Percentiles rank a stretch among this genome's conserved stretches.
Evolutionary conservation across 2,329 filamentous ascomycete genomes (phyloP).

Genomic region (Monosporascus cannonballus): DNA sequence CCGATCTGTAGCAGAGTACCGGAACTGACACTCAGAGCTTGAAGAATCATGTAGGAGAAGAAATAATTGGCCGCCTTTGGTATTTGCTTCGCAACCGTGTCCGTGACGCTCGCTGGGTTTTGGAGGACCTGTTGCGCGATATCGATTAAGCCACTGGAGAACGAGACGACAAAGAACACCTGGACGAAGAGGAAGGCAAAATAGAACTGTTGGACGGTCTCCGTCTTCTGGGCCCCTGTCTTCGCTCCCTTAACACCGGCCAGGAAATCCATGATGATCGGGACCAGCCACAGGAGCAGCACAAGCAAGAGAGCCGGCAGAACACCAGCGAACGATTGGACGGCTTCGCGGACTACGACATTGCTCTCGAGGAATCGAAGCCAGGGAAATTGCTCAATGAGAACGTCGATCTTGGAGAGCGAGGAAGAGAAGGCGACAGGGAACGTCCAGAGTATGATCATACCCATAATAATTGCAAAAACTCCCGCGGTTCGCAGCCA

Average conservation of each 20-base stretch:
- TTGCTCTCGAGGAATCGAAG: slow-evolving; percentile 62
- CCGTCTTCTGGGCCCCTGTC: slow-evolving; percentile 70
- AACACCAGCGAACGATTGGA: slow-evolving; percentile 70
- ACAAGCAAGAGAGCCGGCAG: slow-evolving; percentile 72
- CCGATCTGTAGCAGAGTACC: slow-evolving; percentile 80
- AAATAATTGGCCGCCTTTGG: slow-evolving; percentile 93
- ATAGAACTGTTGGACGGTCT: slow-evolving; percentile 88
- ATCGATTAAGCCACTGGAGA: slow-evolving; percentile 64
- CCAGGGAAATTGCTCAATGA: slow-evolving; percentile 63
- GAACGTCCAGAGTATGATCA: slow-evolving; percentile 85
- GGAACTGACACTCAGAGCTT: slow-evolving; percentile 85
- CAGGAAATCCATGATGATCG: slow-evolving; percentile 69
- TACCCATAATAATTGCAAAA: slow-evolving; percentile 58
- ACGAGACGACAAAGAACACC: slow-evolving; percentile 86
- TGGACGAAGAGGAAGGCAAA: slow-evolving; percentile 94
- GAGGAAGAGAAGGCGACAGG: slow-evolving; percentile 84
- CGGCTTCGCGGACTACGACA: slow-evolving; percentile 52
- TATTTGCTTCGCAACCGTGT: slow-evolving; percentile 69
- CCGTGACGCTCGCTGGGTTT: slow-evolving; percentile 61
- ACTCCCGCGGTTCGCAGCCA: slow-evolving; percentile 68
- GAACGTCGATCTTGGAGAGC: slow-evolving; percentile 67
- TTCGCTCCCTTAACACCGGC: slow-evolving; percentile 72
- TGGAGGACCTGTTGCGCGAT: slow-evolving; percentile 51
- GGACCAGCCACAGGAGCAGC: slow-evolving; percentile 73
- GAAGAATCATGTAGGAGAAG: slow-evolving; percentile 96